These are phyloP conservation scores for Phytophthora multivora DNA, from an alignment of 352 stramenopile genomes.

Conservation along the genomic window DNA sequence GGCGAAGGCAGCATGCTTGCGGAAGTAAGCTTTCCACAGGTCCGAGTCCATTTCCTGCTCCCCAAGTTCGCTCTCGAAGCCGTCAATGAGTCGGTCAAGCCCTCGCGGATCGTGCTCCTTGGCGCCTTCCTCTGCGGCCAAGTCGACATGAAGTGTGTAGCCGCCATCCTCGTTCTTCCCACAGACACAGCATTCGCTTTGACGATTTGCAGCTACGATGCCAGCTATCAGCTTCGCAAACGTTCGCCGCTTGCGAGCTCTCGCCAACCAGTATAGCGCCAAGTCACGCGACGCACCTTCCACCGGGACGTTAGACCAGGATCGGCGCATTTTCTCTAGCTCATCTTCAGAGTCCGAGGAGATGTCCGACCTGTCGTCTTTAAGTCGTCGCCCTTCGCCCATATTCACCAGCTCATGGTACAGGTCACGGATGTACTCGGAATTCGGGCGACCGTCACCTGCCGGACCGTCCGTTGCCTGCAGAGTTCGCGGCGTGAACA, in stretches of 20 bases:
- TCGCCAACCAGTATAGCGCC: conserved; percentile 92
- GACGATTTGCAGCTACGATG: conserved; percentile 83
- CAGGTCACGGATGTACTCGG: conserved; percentile 96
- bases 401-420: conserved; percentile 96
- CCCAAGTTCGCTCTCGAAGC: conserved; percentile 84
- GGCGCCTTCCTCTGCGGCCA: conserved; percentile 69
- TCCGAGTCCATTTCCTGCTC: conserved; percentile 87
- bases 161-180: conserved; percentile 61
- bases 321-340: conserved; percentile 83
- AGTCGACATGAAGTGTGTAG: conserved; percentile 83
- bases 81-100: conserved; percentile 81
- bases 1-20: conserved; percentile 91
- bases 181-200: conserved; percentile 84
- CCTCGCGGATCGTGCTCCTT: conserved; percentile 71
- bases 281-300: conserved; percentile 87
- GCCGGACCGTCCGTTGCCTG: conserved; percentile 46
- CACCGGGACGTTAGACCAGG: conserved; percentile 87
- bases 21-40: conserved; percentile 97
- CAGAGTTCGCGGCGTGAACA: conserved; percentile 94
- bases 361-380: conserved; percentile 92
- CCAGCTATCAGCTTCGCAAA: conserved; percentile 91
- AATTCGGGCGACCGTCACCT: conserved; percentile 63
- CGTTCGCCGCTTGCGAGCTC: conserved; percentile 91
- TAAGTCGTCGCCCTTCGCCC: conserved; percentile 85
- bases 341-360: conserved; percentile 93